phyloP scores from a whole-genome alignment of 345 rosid genomes.

The Hirschfeldia incana region DNA sequence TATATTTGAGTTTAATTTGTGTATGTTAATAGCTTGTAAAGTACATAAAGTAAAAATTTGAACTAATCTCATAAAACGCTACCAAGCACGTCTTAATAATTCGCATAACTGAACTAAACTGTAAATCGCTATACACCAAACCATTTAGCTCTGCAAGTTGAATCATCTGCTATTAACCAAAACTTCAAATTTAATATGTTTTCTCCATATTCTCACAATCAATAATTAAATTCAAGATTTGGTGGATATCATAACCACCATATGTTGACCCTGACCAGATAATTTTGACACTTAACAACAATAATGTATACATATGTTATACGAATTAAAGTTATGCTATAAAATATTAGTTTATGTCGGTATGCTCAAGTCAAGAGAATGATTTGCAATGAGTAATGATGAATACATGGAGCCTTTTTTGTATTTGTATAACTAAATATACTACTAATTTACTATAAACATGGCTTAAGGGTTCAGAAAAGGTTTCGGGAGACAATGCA shows the following conservation, averaged over 20 bases:
- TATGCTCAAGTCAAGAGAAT: constrained; percentile 13
- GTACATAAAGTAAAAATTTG: neutral
- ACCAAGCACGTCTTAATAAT: neutral
- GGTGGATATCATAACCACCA: constrained; percentile 26
- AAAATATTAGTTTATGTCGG: constrained; percentile 14
- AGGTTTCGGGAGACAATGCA: constrained; percentile 23
- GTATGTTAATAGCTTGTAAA: constrained; percentile 3
- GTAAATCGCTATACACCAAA: neutral
- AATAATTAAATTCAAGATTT: constrained; percentile 5
- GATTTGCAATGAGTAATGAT: constrained; percentile 22
- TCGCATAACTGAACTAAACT: neutral
- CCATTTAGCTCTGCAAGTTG: neutral
- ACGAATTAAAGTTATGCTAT: neutral
- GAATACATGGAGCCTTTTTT: constrained; percentile 16
- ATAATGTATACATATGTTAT: neutral
- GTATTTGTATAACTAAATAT: neutral
- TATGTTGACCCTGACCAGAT: constrained; percentile 23
- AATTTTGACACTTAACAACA: neutral
- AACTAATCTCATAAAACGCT: neutral
- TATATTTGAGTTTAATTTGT: neutral
- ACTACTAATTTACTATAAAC: neutral
- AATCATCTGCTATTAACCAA: neutral
- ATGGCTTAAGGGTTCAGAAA: neutral
- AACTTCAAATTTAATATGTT: neutral
- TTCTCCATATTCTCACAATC: neutral